These are phyloP conservation scores for Stephania cephalantha DNA, from an alignment of 164 flowering plant genomes.

Conservation along the genomic window DNA sequence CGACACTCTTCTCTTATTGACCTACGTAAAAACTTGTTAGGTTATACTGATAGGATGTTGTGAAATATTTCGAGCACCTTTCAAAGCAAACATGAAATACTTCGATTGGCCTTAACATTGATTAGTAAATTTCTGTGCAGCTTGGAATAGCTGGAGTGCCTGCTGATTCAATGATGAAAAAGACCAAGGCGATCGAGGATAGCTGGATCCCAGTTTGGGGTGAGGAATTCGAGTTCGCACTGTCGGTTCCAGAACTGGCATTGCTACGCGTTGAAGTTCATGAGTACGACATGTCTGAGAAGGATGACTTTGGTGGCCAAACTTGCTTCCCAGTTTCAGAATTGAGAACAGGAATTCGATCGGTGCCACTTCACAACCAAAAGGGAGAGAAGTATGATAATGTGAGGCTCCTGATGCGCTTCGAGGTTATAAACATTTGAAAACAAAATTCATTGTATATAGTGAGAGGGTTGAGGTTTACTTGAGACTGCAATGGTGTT, in stretches of 20 bases:
- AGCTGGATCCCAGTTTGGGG: conserved; percentile 45
- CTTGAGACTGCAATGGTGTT: background rate
- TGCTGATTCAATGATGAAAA: conserved; percentile 38
- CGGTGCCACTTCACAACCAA: conserved; percentile 34
- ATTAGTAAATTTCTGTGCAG: conserved; percentile 17
- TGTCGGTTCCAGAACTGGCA: conserved; percentile 50
- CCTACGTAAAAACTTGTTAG: too few species aligned
- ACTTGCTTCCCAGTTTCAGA: conserved; percentile 45
- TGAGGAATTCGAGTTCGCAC: conserved; percentile 39
- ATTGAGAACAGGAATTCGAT: conserved; percentile 44
- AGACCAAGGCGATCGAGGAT: conserved; percentile 34
- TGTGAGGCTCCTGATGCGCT: conserved; percentile 43
- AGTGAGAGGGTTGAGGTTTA: background rate
- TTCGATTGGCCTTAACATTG: background rate
- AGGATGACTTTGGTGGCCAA: conserved; percentile 53
- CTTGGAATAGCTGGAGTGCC: conserved; percentile 52
- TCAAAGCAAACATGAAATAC: background rate
- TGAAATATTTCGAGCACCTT: background rate
- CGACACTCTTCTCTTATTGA: too few species aligned
- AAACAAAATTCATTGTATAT: background rate
- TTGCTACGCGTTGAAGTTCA: conserved; percentile 47
- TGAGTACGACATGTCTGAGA: conserved; percentile 46
- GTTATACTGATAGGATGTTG: too few species aligned
- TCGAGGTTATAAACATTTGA: conserved; percentile 17
- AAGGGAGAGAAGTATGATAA: conserved; percentile 35